These are phyloP conservation scores for Phytomonas francai DNA, from an alignment of 208 protist genomes.

Conservation along the genomic window DNA sequence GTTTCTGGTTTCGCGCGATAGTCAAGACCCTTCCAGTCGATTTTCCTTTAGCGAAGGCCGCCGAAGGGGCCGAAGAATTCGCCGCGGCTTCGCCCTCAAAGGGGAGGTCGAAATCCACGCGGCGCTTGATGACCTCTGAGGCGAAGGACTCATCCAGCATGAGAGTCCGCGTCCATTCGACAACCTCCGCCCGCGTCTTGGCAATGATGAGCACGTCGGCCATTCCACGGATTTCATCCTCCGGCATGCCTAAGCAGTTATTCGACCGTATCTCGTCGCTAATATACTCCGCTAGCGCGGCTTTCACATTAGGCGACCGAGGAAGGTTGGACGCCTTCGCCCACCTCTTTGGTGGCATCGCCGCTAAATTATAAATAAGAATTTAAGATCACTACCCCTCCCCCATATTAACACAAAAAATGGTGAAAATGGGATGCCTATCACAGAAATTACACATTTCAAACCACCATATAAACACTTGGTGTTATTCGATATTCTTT, in stretches of 20 bases:
- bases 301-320: slow-evolving; percentile 11
- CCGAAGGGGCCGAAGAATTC: background rate
- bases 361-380: background rate
- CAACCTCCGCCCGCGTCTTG: slow-evolving; percentile 47
- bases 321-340: slow-evolving; percentile 4
- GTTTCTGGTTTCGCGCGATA: background rate
- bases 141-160: slow-evolving; percentile 67
- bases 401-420: background rate
- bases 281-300: slow-evolving; percentile 41
- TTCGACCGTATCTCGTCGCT: slow-evolving; percentile 46
- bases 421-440: background rate
- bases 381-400: background rate
- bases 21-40: background rate
- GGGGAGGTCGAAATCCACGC: slow-evolving; percentile 36
- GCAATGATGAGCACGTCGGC: slow-evolving; percentile 35
- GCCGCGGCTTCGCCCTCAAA: slow-evolving; percentile 43
- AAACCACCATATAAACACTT: background rate
- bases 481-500: background rate
- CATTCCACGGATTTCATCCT: slow-evolving; percentile 71
- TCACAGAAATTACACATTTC: background rate
- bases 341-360: slow-evolving; percentile 64
- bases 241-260: slow-evolving; percentile 63
- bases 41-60: background rate
- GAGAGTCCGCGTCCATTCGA: slow-evolving; percentile 71
- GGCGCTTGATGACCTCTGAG: slow-evolving; percentile 52